Conservation (phyloP, 2,329 filamentous ascomycete genomes). For the Beauveria pseudobassiana region DNA sequence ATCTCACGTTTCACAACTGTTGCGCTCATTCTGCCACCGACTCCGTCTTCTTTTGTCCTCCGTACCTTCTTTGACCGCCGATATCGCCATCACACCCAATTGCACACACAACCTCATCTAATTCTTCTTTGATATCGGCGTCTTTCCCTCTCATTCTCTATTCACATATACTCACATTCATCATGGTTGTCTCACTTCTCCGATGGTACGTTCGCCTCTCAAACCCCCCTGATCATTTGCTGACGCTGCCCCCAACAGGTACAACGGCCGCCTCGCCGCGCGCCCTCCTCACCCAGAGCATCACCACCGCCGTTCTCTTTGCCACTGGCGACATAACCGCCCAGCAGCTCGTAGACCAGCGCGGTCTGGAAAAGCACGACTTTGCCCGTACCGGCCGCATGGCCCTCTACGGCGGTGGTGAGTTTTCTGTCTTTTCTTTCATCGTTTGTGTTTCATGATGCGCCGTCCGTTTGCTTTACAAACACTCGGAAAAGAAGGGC, state of each 20-base stretch:
- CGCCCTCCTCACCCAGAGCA: conserved; percentile 82
- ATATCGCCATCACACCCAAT: background rate
- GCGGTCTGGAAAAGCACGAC: conserved; percentile 70
- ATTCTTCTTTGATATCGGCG: background rate
- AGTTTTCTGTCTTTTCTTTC: conserved; percentile 22
- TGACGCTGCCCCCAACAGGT: conserved; percentile 46
- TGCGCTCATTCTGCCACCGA: background rate
- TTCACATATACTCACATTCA: conserved; percentile 1
- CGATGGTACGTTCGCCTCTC: conserved; percentile 2
- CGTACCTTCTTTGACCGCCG: background rate
- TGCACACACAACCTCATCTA: background rate
- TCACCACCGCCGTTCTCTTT: conserved; percentile 88
- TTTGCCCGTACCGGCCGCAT: conserved; percentile 65
- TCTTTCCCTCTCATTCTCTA: background rate
- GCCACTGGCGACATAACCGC: conserved; percentile 85
- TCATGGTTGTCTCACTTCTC: conserved; percentile 11
- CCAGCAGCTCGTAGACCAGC: conserved; percentile 83
- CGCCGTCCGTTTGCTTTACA: too few species aligned
- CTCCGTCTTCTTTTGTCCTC: background rate
- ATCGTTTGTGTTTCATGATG: background rate
- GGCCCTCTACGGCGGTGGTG: conserved; percentile 71
- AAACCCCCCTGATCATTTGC: background rate
- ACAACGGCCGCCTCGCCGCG: conserved; percentile 72
- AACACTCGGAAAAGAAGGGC: background rate
- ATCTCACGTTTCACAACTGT: background rate